Percentiles rank a stretch among this genome's conserved stretches.
phyloP scores from a whole-genome alignment of 345 rosid genomes.

The Iberis pinnata region DNA sequence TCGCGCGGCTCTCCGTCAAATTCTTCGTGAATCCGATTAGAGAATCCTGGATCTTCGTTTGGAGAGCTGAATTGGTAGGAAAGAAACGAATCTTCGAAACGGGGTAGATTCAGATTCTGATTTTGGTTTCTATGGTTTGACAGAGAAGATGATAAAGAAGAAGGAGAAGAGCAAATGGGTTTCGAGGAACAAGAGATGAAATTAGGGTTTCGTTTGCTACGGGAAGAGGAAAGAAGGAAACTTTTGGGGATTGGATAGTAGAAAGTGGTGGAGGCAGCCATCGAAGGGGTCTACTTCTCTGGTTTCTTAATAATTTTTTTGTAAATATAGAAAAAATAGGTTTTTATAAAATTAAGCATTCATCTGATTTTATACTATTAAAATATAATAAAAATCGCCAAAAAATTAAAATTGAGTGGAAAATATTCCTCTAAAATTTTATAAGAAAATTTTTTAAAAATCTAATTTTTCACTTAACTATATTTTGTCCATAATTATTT shows the following conservation, averaged over 20 bases:
- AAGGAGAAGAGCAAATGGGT: not conserved
- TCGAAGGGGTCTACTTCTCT: conserved; percentile 39
- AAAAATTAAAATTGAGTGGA: too few species aligned
- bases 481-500: too few species aligned
- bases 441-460: too few species aligned
- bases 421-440: too few species aligned
- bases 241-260: conserved; percentile 36
- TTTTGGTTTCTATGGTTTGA: conserved; percentile 38
- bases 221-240: conserved; percentile 24
- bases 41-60: conserved; percentile 15
- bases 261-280: conserved; percentile 34
- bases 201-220: conserved; percentile 27
- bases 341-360: too few species aligned
- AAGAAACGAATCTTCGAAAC: conserved; percentile 25
- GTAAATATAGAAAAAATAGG: too few species aligned
- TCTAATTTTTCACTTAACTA: too few species aligned
- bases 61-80: conserved; percentile 39
- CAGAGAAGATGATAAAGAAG: conserved; percentile 30
- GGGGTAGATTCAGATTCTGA: conserved; percentile 18
- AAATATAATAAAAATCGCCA: too few species aligned
- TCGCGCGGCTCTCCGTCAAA: conserved; percentile 28
- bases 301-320: conserved; percentile 20
- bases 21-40: conserved; percentile 34
- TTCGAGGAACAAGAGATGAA: conserved; percentile 9
- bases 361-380: too few species aligned